These are phyloP conservation scores for Erythrobasidium hasegawianum DNA, from an alignment of 1,284 basidiomycete genomes.

Conservation along the genomic window DNA sequence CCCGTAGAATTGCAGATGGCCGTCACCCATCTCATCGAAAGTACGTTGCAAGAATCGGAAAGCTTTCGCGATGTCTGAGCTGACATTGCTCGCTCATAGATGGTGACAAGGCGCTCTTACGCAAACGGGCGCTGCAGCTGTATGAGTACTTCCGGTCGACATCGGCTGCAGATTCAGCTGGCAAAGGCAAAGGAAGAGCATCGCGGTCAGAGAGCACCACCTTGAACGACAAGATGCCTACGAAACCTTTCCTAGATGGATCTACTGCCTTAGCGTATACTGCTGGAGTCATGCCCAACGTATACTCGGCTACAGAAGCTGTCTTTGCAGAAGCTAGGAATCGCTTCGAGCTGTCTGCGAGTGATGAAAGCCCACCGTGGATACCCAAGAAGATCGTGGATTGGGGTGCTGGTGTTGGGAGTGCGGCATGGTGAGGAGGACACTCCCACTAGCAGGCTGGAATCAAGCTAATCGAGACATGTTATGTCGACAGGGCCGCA, in stretches of 20 bases:
- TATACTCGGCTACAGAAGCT: constrained; percentile 52
- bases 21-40: constrained; percentile 24
- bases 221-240: constrained; percentile 9
- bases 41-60: background rate
- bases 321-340: constrained; percentile 50
- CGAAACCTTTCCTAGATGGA: constrained; percentile 28
- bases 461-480: no score
- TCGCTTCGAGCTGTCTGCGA: constrained; percentile 45
- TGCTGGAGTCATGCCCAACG: constrained; percentile 52
- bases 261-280: constrained; percentile 49
- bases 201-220: no score
- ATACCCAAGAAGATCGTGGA: constrained; percentile 46
- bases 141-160: constrained; percentile 33
- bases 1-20: constrained; percentile 33
- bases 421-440: constrained; percentile 53
- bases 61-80: background rate
- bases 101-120: constrained; percentile 39
- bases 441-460: no score
- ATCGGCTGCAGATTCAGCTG: background rate
- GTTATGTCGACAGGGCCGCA: constrained; percentile 41
- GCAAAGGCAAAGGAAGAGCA: constrained; percentile 19
- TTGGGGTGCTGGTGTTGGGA: constrained; percentile 51
- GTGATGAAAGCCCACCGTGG: constrained; percentile 38
- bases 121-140: constrained; percentile 39
- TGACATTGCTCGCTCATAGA: constrained; percentile 8